These are phyloP conservation scores for Rhododendron vialii DNA, from an alignment of 148 eudicot species.

Conservation along the genomic window DNA sequence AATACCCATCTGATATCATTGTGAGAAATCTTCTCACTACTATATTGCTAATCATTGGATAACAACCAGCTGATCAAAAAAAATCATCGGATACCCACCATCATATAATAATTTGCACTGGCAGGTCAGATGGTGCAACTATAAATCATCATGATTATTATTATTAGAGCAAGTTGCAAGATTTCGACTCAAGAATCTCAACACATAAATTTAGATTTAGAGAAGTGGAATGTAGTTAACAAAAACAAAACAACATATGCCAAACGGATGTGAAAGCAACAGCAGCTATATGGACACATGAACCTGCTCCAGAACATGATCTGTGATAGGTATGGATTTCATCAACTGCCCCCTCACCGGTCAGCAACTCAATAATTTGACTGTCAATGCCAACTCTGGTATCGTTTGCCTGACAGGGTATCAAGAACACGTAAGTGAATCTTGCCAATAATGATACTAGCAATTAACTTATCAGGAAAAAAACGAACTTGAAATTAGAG, in stretches of 20 bases:
- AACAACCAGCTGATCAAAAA: background rate
- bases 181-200: constrained; percentile 1
- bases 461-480: background rate
- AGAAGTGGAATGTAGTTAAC: background rate
- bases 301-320: constrained; percentile 12
- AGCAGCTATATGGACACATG: constrained; percentile 10
- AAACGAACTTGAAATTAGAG: background rate
- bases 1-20: background rate
- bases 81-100: background rate
- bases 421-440: background rate
- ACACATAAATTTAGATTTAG: background rate
- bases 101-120: background rate
- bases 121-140: constrained; percentile 8
- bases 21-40: constrained; percentile 26
- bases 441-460: background rate
- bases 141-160: background rate
- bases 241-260: background rate
- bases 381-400: constrained; percentile 12
- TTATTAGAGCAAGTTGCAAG: background rate
- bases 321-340: constrained; percentile 7
- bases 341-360: constrained; percentile 13
- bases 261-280: constrained; percentile 11
- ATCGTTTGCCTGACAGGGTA: constrained; percentile 11
- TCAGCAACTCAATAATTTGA: constrained; percentile 7
- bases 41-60: background rate